Base-by-base conservation (phyloP, 805 yeast genomes). In the Candida loeiensis region DNA sequence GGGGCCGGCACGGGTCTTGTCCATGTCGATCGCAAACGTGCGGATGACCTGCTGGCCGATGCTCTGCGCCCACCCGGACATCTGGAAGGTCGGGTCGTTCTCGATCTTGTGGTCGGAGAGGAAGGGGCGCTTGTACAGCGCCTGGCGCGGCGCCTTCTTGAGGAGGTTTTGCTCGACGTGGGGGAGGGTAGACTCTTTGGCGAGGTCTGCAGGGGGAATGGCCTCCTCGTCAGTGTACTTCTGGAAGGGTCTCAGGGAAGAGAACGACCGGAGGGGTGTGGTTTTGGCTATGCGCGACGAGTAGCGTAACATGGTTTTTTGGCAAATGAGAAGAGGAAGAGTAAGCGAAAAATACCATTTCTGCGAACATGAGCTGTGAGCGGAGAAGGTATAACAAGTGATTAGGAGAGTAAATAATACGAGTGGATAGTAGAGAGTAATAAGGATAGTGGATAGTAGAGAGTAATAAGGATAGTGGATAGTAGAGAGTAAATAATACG, bases 1-100 rank as follows among this genome's bases (percentile, higher is more conserved):
- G 1, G 97, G 89, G 19, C 97, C 98, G 0, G 97, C 85, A 56
- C 98, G 77, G 27, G 90, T 76, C 47, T 78, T 78, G 67, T 91
- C 98, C 95, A 91, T 88, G 61, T 91, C 96, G 43, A 91, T 67
- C 47, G 78, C 72, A 58, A 91, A 81, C 8, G 73, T 31, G 24
- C 74, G 68, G 40, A 85, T 74, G 16, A 82, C 70, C 28, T 74
- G 54, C 57, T 85, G 89, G 49, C 91, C 93, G 26, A 85, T 55
- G 0, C 71, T 47, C 46, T 67, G 71, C 22, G 60, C 55, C 53
- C 63, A 61, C 3, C 48, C 44, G 3, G 71, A 53, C 69, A 69
- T 64, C 36, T 59, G 39, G 47, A 55, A 67, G 27, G 47, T 49
- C n/a, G 67, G 60, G 32, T 63, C 63, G 37, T 56, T 59, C 47